Evolutionary conservation across 768 basidiomycete genomes (phyloP).

Genomic region (Psilocybe cyanescens): DNA sequence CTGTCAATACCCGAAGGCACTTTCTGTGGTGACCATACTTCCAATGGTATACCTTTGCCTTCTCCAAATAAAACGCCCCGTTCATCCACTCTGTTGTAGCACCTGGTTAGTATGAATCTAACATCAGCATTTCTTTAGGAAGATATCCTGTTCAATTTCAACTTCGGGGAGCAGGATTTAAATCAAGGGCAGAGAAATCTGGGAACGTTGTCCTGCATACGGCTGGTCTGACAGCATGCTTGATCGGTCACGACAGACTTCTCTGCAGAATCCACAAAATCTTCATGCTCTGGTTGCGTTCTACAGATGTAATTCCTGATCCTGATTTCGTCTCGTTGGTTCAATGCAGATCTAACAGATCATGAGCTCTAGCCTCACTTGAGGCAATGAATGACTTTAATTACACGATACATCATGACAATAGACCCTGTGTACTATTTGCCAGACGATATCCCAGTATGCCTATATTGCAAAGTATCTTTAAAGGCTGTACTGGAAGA

Average conservation of each 20-base stretch:
- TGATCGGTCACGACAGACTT: conserved; percentile 7
- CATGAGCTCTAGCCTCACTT: not conserved
- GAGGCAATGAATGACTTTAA: not conserved
- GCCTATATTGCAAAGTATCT: not conserved
- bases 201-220: not conserved
- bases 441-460: not conserved
- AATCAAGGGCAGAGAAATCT: not conserved
- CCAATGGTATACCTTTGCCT: not conserved
- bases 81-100: not conserved
- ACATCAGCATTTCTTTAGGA: not conserved
- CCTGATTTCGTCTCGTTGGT: not conserved
- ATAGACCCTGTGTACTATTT: no score
- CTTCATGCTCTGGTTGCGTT: not conserved
- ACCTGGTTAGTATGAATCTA: not conserved
- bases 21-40: conserved; percentile 6
- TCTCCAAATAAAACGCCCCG: not conserved
- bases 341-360: not conserved
- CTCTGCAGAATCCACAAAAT: conserved; percentile 1
- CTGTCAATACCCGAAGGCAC: not conserved
- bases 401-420: no score
- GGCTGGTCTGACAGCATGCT: not conserved
- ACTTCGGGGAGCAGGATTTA: no score
- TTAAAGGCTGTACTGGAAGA: not conserved
- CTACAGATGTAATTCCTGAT: not conserved
- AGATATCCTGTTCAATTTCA: not conserved